Percentiles rank a stretch among this genome's conserved stretches.
phyloP scores from a whole-genome alignment of 2,329 filamentous ascomycete genomes.

The Aspergillus ochraceoroseus region DNA sequence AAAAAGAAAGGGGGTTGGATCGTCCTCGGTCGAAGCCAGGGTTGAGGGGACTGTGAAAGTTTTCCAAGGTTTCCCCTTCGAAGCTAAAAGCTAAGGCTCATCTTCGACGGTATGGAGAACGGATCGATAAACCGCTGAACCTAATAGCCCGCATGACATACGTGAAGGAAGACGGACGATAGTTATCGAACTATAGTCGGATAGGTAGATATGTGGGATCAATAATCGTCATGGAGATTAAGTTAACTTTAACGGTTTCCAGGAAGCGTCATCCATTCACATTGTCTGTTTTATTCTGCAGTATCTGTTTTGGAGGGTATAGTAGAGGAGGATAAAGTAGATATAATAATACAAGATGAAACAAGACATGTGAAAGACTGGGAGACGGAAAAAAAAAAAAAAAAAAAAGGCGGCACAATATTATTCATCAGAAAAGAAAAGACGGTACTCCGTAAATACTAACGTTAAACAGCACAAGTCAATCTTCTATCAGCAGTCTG shows the following conservation, averaged over 20 bases:
- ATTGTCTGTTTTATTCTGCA: too few species aligned
- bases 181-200: constrained; percentile 11
- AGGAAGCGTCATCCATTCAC: neutral
- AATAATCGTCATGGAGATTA: constrained; percentile 8
- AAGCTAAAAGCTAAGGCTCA: constrained; percentile 13
- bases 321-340: neutral
- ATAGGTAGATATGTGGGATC: too few species aligned
- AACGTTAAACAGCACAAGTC: constrained; percentile 8
- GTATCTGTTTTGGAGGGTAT: too few species aligned
- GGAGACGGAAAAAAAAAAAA: neutral
- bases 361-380: neutral
- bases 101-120: constrained; percentile 27
- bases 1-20: constrained; percentile 5
- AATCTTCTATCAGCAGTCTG: constrained; percentile 12
- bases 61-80: constrained; percentile 7
- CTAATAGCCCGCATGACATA: constrained; percentile 34
- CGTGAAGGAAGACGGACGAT: constrained; percentile 20
- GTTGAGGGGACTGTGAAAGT: constrained; percentile 8
- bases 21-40: constrained; percentile 12
- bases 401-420: neutral
- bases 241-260: constrained; percentile 17
- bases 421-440: constrained; percentile 5
- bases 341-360: too few species aligned
- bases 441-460: neutral
- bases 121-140: constrained; percentile 36